phyloP scores from a whole-genome alignment of 1,284 basidiomycete species.

The Sporisorium reilianum region DNA sequence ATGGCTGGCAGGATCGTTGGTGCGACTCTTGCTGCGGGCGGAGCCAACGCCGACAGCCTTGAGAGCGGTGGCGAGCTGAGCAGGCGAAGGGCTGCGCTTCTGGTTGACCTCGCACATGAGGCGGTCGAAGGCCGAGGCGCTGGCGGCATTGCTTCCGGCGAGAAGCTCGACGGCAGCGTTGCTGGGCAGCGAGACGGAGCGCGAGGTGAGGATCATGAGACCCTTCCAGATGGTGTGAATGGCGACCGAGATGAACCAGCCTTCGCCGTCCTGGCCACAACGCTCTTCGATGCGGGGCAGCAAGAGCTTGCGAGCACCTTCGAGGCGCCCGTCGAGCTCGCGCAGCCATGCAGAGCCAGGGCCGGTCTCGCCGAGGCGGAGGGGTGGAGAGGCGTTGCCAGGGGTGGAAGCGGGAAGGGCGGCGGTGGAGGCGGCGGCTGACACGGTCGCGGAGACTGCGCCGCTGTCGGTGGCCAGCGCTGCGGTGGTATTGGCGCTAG shows the following conservation, averaged over 20 bases:
- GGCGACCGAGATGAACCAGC: conserved; percentile 68
- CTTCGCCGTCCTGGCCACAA: conserved; percentile 65
- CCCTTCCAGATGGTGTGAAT: conserved; percentile 68
- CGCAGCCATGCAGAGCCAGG: conserved; percentile 56
- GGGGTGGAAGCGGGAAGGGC: conserved; percentile 11
- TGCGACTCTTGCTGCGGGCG: conserved; percentile 36
- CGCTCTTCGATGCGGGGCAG: conserved; percentile 63
- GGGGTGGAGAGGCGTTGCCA: conserved; percentile 42
- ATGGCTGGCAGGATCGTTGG: conserved; percentile 19
- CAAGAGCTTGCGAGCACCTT: conserved; percentile 59
- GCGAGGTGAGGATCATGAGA: conserved; percentile 60
- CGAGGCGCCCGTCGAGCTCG: conserved; percentile 64
- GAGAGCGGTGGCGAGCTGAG: conserved; percentile 56
- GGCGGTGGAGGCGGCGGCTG: conserved; percentile 6
- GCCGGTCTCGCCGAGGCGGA: conserved; percentile 28
- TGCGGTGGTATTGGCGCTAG: conserved; percentile 7
- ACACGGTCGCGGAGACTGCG: conserved; percentile 22
- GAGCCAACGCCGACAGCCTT: conserved; percentile 58
- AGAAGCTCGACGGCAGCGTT: conserved; percentile 35
- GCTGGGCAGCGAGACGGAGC: conserved; percentile 49
- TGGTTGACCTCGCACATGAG: conserved; percentile 48
- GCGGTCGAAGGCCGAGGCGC: conserved; percentile 41
- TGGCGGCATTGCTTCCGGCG: conserved; percentile 40
- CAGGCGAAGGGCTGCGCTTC: conserved; percentile 57
- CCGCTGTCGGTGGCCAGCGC: conserved; percentile 11